phyloP scores from a whole-genome alignment of 306 rosid species.

The Trifolium repens region DNA sequence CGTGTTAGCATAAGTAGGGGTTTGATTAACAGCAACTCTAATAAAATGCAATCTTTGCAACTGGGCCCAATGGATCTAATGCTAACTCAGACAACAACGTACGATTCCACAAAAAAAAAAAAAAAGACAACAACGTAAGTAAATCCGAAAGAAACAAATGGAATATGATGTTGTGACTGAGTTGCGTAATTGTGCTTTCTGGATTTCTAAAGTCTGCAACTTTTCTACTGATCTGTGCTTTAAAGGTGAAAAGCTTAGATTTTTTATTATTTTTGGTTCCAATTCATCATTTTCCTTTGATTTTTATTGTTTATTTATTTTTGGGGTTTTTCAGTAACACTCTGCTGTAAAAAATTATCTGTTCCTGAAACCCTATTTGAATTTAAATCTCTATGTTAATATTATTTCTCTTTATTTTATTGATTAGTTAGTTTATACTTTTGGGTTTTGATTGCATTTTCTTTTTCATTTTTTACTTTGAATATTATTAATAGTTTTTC shows the following conservation, averaged over 20 bases:
- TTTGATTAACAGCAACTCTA: not conserved
- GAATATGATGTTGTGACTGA: not conserved
- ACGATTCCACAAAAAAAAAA: no score
- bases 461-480: not conserved
- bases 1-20: not conserved
- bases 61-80: slow-evolving; percentile 8
- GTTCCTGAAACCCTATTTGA: slow-evolving; percentile 12
- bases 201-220: slow-evolving; percentile 15
- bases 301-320: not conserved
- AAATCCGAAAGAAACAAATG: not conserved
- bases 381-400: slow-evolving; percentile 14
- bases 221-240: not conserved
- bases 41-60: not conserved
- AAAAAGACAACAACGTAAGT: no score
- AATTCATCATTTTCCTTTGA: not conserved
- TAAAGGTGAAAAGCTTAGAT: not conserved
- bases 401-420: not conserved
- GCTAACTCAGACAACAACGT: not conserved
- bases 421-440: slow-evolving; percentile 2
- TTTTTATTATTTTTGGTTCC: not conserved
- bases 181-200: slow-evolving; percentile 21
- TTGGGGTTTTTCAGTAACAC: not conserved
- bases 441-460: slow-evolving; percentile 9
- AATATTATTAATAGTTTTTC: not conserved
- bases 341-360: slow-evolving; percentile 3